Evolutionary conservation across 2,329 filamentous ascomycete species (phyloP).

Genomic region (Cercospora sp.): DNA sequence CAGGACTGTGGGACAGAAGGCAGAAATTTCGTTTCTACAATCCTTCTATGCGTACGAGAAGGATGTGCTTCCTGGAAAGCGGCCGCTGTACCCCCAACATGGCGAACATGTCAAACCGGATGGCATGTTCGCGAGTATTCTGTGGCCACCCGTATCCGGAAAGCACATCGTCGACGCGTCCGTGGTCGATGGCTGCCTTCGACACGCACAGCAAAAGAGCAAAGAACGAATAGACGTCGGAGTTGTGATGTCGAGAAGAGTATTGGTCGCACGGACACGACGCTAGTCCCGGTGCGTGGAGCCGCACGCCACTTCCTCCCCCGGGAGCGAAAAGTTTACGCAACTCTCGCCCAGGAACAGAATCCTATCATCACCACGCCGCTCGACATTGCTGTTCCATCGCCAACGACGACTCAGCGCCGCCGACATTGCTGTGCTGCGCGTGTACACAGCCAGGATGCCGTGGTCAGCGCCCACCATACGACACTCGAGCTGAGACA

Average conservation of each 20-base stretch:
- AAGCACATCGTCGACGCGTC: background rate
- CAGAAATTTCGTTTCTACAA: background rate
- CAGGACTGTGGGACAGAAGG: background rate
- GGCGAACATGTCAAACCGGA: background rate
- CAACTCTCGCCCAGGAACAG: conserved; percentile 2
- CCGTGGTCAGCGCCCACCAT: background rate
- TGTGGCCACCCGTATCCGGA: background rate
- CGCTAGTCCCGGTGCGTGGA: background rate
- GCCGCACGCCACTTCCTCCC: background rate
- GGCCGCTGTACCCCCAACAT: background rate
- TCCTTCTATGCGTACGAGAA: background rate
- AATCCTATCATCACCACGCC: conserved; percentile 1
- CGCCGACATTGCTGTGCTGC: background rate
- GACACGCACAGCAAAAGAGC: background rate
- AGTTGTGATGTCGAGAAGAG: background rate
- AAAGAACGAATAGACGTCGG: conserved; percentile 7
- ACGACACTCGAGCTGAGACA: background rate
- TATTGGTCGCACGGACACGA: background rate
- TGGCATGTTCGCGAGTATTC: background rate
- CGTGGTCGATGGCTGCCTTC: background rate
- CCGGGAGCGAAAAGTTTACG: background rate
- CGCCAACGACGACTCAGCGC: background rate
- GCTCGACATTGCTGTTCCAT: background rate
- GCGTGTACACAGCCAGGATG: background rate
- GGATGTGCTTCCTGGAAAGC: background rate